Percentiles rank a stretch among this genome's conserved stretches.
These are phyloP conservation scores for Ustilago sp. DNA, from an alignment of 1,284 basidiomycete species.

Conservation along the genomic window DNA sequence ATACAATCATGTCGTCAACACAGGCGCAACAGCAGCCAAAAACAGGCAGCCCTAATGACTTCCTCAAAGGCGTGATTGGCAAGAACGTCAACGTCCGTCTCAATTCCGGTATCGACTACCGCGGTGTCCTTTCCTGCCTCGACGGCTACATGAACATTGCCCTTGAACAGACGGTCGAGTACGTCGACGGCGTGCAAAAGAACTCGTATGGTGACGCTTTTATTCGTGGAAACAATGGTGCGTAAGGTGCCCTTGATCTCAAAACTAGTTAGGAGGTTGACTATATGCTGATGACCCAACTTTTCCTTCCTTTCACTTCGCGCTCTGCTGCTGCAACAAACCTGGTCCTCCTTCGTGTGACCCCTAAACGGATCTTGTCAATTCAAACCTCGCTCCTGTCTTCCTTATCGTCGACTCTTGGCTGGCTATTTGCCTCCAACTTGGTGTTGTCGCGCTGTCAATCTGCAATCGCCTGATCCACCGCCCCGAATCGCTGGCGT, in stretches of 20 bases:
- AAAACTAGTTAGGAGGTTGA: neutral
- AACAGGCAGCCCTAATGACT: slow-evolving; percentile 63
- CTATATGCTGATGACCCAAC: slow-evolving; percentile 19
- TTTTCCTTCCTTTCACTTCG: neutral
- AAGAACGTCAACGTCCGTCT: slow-evolving; percentile 93
- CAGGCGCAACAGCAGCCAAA: slow-evolving; percentile 29
- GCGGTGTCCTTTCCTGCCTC: slow-evolving; percentile 91
- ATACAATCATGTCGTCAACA: slow-evolving; percentile 30
- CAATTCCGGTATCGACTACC: slow-evolving; percentile 96
- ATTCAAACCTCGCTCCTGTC: slow-evolving; percentile 3
- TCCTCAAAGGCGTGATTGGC: slow-evolving; percentile 79
- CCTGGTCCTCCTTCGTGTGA: slow-evolving; percentile 6
- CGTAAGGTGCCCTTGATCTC: slow-evolving; percentile 63
- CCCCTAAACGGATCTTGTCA: slow-evolving; percentile 4
- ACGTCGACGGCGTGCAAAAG: slow-evolving; percentile 85
- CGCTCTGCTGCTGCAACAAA: neutral
- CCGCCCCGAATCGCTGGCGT: neutral
- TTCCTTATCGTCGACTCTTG: neutral
- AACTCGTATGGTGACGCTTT: slow-evolving; percentile 94
- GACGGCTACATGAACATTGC: slow-evolving; percentile 97
- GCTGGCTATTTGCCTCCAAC: neutral
- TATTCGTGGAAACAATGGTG: slow-evolving; percentile 96
- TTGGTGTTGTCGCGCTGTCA: neutral
- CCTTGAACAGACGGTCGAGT: slow-evolving; percentile 94
- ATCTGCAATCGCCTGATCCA: neutral